These are phyloP conservation scores for Nakazawaea populi DNA, from an alignment of 805 yeast genomes.

Conservation along the genomic window DNA sequence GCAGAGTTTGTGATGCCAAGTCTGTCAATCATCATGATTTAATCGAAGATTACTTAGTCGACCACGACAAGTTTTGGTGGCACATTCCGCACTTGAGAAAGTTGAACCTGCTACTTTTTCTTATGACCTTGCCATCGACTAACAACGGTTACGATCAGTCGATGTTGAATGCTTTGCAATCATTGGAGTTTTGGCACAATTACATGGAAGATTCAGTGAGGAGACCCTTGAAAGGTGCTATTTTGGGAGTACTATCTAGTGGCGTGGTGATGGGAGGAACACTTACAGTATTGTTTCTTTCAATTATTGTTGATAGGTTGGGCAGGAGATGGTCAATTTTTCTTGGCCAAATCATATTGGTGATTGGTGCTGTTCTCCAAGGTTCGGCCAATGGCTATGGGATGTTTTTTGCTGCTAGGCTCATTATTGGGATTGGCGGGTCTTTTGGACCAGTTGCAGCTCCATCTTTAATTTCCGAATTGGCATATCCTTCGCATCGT, in stretches of 20 bases:
- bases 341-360: slow-evolving; percentile 45
- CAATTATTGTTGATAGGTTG: slow-evolving; percentile 26
- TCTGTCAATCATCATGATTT: not conserved
- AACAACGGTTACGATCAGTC: slow-evolving; percentile 42
- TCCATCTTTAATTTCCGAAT: slow-evolving; percentile 45
- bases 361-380: slow-evolving; percentile 52
- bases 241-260: slow-evolving; percentile 29
- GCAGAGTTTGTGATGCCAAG: too few relatives aligned
- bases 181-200: slow-evolving; percentile 29
- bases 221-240: slow-evolving; percentile 17
- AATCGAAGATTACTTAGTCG: slow-evolving; percentile 8
- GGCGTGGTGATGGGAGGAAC: slow-evolving; percentile 32
- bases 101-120: slow-evolving; percentile 29
- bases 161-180: slow-evolving; percentile 41
- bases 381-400: slow-evolving; percentile 29
- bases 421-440: slow-evolving; percentile 43
- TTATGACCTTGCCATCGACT: slow-evolving; percentile 38
- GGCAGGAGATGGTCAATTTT: slow-evolving; percentile 45
- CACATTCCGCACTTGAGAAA: slow-evolving; percentile 28
- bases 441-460: slow-evolving; percentile 35
- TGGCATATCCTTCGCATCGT: slow-evolving; percentile 42
- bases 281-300: slow-evolving; percentile 19
- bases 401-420: slow-evolving; percentile 37
- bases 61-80: slow-evolving; percentile 27
- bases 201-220: slow-evolving; percentile 24